phyloP scores from a whole-genome alignment of 352 stramenopile genomes.

The Phytophthora pistaciae region DNA sequence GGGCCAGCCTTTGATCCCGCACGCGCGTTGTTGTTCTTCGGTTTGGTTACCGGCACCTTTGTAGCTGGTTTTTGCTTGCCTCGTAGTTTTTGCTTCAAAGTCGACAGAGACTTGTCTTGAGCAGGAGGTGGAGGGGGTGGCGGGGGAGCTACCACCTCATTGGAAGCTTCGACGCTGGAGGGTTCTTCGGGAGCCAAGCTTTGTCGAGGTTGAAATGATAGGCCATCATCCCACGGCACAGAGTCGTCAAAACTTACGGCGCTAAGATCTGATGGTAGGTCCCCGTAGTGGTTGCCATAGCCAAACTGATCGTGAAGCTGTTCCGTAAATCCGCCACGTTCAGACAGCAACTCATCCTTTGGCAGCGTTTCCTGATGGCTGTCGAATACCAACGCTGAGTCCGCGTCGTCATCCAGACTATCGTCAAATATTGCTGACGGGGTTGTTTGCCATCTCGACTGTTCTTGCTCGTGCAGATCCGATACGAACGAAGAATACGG shows the following conservation, averaged over 20 bases:
- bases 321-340: constrained; percentile 14
- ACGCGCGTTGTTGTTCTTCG: constrained; percentile 4
- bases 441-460: constrained; percentile 16
- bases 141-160: not conserved
- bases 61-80: constrained; percentile 27
- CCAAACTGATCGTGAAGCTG: constrained; percentile 34
- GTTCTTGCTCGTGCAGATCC: constrained; percentile 36
- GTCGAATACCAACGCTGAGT: constrained; percentile 60
- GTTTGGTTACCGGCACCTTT: constrained; percentile 11
- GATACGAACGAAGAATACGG: constrained; percentile 41
- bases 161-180: constrained; percentile 5
- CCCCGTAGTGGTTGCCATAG: constrained; percentile 21
- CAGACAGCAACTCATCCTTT: constrained; percentile 25
- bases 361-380: constrained; percentile 19
- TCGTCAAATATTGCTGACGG: constrained; percentile 26
- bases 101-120: constrained; percentile 34
- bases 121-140: constrained; percentile 1
- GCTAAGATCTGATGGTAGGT: constrained; percentile 65
- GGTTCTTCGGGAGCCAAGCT: constrained; percentile 10
- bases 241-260: constrained; percentile 86
- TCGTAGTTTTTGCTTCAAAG: constrained; percentile 36
- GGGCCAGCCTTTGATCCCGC: constrained; percentile 13
- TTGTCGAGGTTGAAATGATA: constrained; percentile 49
- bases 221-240: constrained; percentile 71
- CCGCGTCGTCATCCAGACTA: constrained; percentile 49